Evolutionary conservation across 305 asterid species (phyloP).

Genomic region (Plantago rigida): DNA sequence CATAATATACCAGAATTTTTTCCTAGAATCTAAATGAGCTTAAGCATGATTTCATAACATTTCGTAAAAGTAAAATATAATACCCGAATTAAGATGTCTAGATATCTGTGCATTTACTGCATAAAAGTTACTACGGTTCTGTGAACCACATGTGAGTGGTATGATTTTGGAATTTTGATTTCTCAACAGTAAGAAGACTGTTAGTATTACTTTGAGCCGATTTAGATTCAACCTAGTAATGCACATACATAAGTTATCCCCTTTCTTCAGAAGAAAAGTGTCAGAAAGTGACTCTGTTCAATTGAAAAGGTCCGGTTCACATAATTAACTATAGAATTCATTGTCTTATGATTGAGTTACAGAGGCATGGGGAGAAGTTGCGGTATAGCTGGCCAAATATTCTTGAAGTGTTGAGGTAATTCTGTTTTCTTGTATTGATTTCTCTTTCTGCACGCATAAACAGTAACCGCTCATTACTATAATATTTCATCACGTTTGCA

Average conservation of each 20-base stretch:
- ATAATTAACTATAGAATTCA: slow-evolving; percentile 17
- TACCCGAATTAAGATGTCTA: not conserved
- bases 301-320: slow-evolving; percentile 1
- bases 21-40: not conserved
- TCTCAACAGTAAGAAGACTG: not conserved
- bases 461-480: slow-evolving; percentile 13
- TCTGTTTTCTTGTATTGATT: slow-evolving; percentile 15
- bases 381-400: slow-evolving; percentile 81
- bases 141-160: not conserved
- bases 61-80: not conserved
- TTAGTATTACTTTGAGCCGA: not conserved
- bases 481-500: slow-evolving; percentile 29
- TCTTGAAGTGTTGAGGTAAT: slow-evolving; percentile 75
- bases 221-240: not conserved
- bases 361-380: slow-evolving; percentile 96
- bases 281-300: not conserved
- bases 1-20: not conserved
- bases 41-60: not conserved
- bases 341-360: slow-evolving; percentile 34
- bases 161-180: not conserved
- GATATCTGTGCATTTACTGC: not conserved
- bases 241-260: not conserved
- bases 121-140: too few relatives aligned
- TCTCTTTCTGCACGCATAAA: slow-evolving; percentile 19
- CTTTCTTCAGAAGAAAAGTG: not conserved